Evolutionary conservation across 495 filamentous ascomycete species (phyloP), one percentile per base, ranked within the genome.

Genomic region (Tuber calosporum): DNA sequence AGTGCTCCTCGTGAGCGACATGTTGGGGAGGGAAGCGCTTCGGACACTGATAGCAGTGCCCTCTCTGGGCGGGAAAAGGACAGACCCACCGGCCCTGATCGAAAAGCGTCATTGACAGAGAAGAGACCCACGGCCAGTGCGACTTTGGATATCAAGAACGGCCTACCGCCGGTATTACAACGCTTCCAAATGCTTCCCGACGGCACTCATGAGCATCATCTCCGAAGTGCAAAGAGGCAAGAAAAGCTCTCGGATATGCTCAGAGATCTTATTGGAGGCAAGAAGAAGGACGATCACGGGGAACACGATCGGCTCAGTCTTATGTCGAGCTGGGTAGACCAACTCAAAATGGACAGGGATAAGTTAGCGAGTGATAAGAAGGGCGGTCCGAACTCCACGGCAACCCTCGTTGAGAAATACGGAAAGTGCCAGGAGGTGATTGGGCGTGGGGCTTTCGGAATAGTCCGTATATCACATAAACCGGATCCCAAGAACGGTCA

Each of bases 391-490:
- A 92, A 91, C 79, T 86, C 93, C 19, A 90, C 91, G n/a, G 89
- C 88, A 5, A 91, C 92, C 5, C 85, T 99, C 72, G 92, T 93
- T 13, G 92, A 98, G 83, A 99, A 98, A 82, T 99, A 99, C 81
- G 95, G 95, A 75, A 97, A 97, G 85, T 98, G 95, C 82, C 95
- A 98, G 82, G 96, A 98, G 84, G 89, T 99, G 68, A 92, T 98
- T 30, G 95, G 95, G n/a, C 93, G 94, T 66, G 95, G 95, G 66
- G 95, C 95, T 62, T 99, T 99, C 80, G 95, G 95, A 62, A 93
- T 99, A 70, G 96, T 99, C 74, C 89, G 96, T 45, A 97, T 98
- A 82, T 96, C 95, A n/a, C 95, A 99, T 86, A 98, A 98, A 83
- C 88, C 92, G 53, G 88, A 94, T 73, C 91, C 93, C 19, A 87